phyloP scores from a whole-genome alignment of 768 basidiomycete species.

The Lactarius quietus region DNA sequence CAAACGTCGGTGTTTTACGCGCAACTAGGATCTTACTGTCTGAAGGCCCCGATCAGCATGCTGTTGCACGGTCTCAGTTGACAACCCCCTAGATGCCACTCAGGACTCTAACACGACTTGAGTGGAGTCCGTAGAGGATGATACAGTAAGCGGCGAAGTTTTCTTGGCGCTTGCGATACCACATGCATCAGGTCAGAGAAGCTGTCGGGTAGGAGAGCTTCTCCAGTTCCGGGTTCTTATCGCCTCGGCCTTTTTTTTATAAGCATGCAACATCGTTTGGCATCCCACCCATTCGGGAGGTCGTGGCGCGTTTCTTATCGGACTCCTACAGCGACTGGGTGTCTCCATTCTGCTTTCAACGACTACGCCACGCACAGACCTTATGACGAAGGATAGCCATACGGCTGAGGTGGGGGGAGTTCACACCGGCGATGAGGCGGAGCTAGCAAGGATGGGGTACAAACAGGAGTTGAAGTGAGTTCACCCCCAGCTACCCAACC shows the following conservation, averaged over 20 bases:
- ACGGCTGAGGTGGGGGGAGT: not conserved
- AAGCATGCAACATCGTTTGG: no score
- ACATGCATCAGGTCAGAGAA: not conserved
- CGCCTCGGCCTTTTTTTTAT: not conserved
- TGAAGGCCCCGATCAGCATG: not conserved
- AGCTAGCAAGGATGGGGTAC: conserved; percentile 67
- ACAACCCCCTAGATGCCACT: not conserved
- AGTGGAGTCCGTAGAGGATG: not conserved
- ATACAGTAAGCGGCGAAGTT: not conserved
- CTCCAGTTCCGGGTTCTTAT: not conserved
- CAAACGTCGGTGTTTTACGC: not conserved
- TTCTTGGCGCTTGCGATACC: not conserved
- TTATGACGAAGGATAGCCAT: not conserved
- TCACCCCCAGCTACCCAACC: conserved; percentile 4
- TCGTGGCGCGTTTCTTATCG: not conserved
- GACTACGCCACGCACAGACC: not conserved
- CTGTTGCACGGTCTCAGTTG: not conserved
- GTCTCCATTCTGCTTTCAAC: not conserved
- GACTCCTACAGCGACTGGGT: not conserved
- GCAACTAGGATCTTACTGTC: not conserved
- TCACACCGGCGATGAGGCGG: conserved; percentile 48
- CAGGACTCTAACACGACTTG: not conserved
- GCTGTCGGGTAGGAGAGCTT: not conserved
- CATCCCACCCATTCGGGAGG: not conserved
- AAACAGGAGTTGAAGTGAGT: conserved; percentile 64